phyloP scores from a whole-genome alignment of 257 asterid genomes.

The Scutellaria barbata region DNA sequence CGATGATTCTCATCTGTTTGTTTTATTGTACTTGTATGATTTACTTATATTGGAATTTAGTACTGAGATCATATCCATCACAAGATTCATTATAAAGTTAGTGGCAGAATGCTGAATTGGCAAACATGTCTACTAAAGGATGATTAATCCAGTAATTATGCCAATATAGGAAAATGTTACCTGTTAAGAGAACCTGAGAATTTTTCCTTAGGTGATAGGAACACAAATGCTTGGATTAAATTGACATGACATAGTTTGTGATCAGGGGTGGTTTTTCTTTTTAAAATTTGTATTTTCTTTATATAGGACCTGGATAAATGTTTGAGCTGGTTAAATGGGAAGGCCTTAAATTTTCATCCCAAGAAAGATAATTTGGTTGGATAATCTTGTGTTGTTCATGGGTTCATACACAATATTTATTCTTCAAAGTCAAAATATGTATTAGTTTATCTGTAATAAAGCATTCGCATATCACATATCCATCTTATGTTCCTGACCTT shows the following conservation, averaged over 20 bases:
- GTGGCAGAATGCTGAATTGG: constrained; percentile 11
- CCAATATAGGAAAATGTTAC: background rate
- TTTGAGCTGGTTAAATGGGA: background rate
- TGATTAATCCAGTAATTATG: constrained; percentile 13
- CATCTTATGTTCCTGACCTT: constrained; percentile 23
- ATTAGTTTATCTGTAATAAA: background rate
- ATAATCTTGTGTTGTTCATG: background rate
- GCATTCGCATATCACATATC: background rate
- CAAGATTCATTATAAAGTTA: background rate
- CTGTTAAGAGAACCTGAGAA: background rate
- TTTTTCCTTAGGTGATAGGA: constrained; percentile 15
- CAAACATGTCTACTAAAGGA: constrained; percentile 6
- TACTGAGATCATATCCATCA: constrained; percentile 7
- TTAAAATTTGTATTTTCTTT: constrained; percentile 3
- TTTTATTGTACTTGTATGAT: constrained; percentile 7
- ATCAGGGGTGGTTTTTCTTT: background rate
- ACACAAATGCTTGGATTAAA: background rate
- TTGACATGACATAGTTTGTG: constrained; percentile 11
- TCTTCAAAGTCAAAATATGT: constrained; percentile 6
- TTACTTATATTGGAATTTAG: background rate
- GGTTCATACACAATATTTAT: constrained; percentile 8
- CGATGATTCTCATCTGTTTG: constrained; percentile 9
- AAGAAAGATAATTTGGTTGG: constrained; percentile 16
- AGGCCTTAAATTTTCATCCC: background rate
- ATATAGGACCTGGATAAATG: background rate